Evolutionary conservation across 305 asterid species (phyloP).

Genomic region (Rubia peregrina): DNA sequence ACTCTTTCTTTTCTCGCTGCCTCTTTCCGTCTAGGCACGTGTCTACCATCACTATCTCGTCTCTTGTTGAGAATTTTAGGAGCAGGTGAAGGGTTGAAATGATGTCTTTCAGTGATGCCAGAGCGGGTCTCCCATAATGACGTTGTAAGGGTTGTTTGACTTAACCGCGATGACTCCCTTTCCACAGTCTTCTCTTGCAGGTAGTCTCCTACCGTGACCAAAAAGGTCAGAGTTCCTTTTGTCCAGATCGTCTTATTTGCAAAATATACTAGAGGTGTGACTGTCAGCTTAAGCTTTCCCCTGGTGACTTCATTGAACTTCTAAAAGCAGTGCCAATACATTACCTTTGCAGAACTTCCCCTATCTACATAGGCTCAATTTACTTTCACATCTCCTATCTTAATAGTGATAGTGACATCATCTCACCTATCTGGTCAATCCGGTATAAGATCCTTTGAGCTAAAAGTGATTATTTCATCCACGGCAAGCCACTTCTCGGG

Average conservation of each 20-base stretch:
- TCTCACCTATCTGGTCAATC: not conserved
- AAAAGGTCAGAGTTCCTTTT: not conserved
- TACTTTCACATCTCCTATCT: not conserved
- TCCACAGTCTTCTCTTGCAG: not conserved
- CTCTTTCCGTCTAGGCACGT: too few relatives aligned
- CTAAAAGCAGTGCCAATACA: not conserved
- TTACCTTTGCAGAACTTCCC: not conserved
- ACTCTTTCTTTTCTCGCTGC: too few relatives aligned
- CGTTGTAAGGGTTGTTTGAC: too few relatives aligned
- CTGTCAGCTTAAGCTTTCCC: not conserved
- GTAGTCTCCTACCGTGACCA: not conserved
- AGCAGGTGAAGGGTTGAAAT: too few relatives aligned
- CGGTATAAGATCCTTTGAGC: not conserved
- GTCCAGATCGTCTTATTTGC: not conserved
- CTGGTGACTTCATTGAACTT: not conserved
- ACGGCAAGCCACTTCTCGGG: not conserved
- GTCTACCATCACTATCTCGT: too few relatives aligned
- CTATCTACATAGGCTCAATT: not conserved
- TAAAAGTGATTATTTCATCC: not conserved
- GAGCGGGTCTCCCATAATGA: too few relatives aligned
- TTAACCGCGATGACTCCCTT: too few relatives aligned
- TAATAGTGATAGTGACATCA: not conserved
- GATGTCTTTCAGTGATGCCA: too few relatives aligned
- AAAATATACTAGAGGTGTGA: not conserved
- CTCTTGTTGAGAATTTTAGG: too few relatives aligned